Percentiles rank a stretch among this genome's conserved stretches.
Evolutionary conservation across 1,284 basidiomycete species (phyloP).

Genomic region (Sphagnurus paluster): DNA sequence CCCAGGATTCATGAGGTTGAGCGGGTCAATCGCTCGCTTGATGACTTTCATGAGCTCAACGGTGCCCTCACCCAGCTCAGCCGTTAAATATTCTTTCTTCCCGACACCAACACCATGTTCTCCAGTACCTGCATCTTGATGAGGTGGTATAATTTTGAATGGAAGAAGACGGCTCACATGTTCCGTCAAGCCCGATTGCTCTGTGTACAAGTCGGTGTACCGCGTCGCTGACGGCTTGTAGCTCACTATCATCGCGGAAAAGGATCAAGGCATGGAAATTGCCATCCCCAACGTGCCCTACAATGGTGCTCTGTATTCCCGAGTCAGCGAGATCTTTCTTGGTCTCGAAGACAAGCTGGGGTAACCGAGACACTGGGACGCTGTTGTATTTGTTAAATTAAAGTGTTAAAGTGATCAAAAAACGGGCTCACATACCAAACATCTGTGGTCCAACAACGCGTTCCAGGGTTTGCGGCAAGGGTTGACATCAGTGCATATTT

Average conservation of each 20-base stretch:
- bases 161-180: constrained; percentile 46
- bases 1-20: constrained; percentile 80
- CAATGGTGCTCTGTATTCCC: constrained; percentile 69
- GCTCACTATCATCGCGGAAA: constrained; percentile 63
- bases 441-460: constrained; percentile 84
- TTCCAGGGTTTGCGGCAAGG: constrained; percentile 62
- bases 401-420: neutral
- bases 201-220: constrained; percentile 70
- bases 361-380: constrained; percentile 75
- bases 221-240: constrained; percentile 52
- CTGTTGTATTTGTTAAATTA: constrained; percentile 39
- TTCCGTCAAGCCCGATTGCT: constrained; percentile 70
- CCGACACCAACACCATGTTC: constrained; percentile 71
- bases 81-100: constrained; percentile 70
- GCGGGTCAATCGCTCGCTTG: constrained; percentile 75
- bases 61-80: constrained; percentile 78
- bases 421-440: constrained; percentile 62
- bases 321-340: constrained; percentile 70
- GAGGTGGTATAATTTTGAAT: neutral
- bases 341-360: constrained; percentile 71
- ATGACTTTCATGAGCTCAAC: constrained; percentile 80
- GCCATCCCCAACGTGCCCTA: constrained; percentile 88
- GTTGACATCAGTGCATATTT: constrained; percentile 85
- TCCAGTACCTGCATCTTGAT: constrained; percentile 44
- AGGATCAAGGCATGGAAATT: constrained; percentile 73